Percentiles rank a stretch among this genome's conserved stretches.
Evolutionary conservation across 2,329 filamentous ascomycete species (phyloP).

Genomic region (Neoarthrinium moseri): DNA sequence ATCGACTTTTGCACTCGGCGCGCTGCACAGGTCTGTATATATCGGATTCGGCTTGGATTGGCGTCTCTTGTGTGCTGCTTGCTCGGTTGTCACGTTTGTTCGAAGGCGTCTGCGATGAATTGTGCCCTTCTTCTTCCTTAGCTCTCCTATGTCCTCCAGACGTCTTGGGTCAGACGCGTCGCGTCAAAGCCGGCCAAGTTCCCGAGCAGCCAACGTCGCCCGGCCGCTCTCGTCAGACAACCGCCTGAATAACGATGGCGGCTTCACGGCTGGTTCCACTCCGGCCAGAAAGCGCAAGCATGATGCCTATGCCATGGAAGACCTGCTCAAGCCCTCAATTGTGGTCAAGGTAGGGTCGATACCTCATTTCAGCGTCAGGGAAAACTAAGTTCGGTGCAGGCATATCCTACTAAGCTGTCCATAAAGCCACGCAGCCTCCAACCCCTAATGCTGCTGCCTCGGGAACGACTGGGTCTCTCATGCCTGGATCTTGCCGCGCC

Average conservation of each 20-base stretch:
- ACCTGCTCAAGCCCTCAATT: conserved; percentile 51
- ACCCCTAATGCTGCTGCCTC: conserved; percentile 61
- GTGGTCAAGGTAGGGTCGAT: conserved; percentile 45
- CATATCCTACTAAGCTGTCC: conserved; percentile 53
- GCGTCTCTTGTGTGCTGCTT: too few species aligned
- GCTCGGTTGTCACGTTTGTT: too few species aligned
- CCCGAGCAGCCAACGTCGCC: conserved; percentile 28
- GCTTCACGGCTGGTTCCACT: conserved; percentile 18
- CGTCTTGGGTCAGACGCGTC: conserved; percentile 44
- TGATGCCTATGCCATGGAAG: conserved; percentile 43
- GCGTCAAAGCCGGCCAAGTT: conserved; percentile 34
- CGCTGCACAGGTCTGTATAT: too few species aligned
- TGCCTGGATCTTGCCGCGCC: conserved; percentile 56
- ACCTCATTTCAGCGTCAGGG: neutral
- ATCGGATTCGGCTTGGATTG: too few species aligned
- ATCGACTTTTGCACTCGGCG: too few species aligned
- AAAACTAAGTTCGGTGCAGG: conserved; percentile 37
- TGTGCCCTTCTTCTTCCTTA: conserved; percentile 17
- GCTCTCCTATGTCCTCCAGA: conserved; percentile 20
- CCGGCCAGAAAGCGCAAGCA: conserved; percentile 34
- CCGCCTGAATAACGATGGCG: conserved; percentile 34
- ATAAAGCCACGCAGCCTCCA: conserved; percentile 55
- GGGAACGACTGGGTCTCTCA: conserved; percentile 59
- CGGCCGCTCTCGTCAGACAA: conserved; percentile 37
- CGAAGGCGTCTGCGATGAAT: conserved; percentile 20